Base-by-base conservation (phyloP, 208 protist genomes). In the Wallacemonas collosoma region DNA sequence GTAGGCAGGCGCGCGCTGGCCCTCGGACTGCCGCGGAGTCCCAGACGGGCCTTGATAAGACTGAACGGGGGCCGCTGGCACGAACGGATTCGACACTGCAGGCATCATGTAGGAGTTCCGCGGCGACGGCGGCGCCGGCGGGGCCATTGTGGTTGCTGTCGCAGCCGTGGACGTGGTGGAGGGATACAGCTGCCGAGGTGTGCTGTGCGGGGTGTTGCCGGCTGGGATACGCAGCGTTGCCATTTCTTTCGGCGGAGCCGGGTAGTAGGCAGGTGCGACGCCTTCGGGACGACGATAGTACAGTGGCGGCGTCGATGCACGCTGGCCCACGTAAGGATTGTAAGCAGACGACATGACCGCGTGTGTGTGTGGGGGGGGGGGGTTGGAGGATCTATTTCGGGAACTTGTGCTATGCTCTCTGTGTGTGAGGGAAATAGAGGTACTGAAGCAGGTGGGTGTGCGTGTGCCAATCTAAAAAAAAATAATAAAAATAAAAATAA, bases 281-380 rank as follows among this genome's bases (percentile, higher is more conserved):
- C 85, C 80, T 40, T 93, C 84, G 1, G 83, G 85, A 6, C 81
- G 72, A 36, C 70, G 67, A 75, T 93, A 90, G 74, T 87, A 90
- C 41, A 93, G 85, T 61, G 88, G 88, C 44, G 85, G 85, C 11
- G 88, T 90, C 36, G 80, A 87, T 38, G 85, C 77, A 53, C 88
- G 88, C 73, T 79, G 74, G 15, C 72, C 63, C 11, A 68, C 35
- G 62, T 77, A 83, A 17, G 72, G 67, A 41, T 74, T 79, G 55
- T 43, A 68, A 7, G 50, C 55, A 17, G 48, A 61, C 8, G 75
- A 73, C 73, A 85, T 85, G 51, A 3, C 55, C 5, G 39, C 7
- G 26, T 26, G 26, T 26, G 26, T 26, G 26, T 26, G 26, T 26
- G 26, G 0, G 26, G 26, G 26, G 26, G 0, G 26, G 26, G 26